Conservation (phyloP, 495 filamentous ascomycete species). For the Letharia columbiana region DNA sequence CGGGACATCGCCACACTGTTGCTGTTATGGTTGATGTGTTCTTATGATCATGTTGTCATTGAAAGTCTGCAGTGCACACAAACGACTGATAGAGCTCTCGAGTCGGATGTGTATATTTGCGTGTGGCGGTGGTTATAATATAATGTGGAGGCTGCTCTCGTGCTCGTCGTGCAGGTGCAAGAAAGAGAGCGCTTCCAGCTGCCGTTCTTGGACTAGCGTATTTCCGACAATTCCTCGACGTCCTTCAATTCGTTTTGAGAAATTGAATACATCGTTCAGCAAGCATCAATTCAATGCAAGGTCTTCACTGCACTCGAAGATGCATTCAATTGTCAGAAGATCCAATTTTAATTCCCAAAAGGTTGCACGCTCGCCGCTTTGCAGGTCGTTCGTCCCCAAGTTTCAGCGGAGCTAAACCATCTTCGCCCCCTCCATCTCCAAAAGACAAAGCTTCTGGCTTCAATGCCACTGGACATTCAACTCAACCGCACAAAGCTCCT, state of each 20-base stretch:
- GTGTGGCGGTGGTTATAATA: no score
- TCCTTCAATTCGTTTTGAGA: neutral
- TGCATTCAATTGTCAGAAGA: neutral
- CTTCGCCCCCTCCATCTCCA: neutral
- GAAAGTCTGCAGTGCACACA: neutral
- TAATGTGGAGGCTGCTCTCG: no score
- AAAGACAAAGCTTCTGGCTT: neutral
- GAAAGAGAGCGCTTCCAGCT: neutral
- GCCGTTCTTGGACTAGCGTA: slow-evolving; percentile 10
- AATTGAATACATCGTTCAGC: neutral
- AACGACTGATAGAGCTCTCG: neutral
- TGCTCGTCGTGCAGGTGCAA: neutral
- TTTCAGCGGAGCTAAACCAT: slow-evolving; percentile 2
- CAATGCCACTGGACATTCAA: neutral
- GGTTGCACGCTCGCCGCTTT: neutral
- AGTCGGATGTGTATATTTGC: neutral
- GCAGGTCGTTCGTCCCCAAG: slow-evolving; percentile 6
- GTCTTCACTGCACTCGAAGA: neutral
- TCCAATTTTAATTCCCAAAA: neutral
- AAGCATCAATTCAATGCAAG: slow-evolving; percentile 5
- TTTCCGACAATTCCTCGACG: neutral
- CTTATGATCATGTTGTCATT: slow-evolving; percentile 12
- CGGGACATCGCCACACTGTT: slow-evolving; percentile 23
- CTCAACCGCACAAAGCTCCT: neutral
- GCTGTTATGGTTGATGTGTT: neutral